Evolutionary conservation across 2,329 filamentous ascomycete genomes (phyloP), one percentile per base, ranked within the genome.

Genomic region (Eurotiales sp.): DNA sequence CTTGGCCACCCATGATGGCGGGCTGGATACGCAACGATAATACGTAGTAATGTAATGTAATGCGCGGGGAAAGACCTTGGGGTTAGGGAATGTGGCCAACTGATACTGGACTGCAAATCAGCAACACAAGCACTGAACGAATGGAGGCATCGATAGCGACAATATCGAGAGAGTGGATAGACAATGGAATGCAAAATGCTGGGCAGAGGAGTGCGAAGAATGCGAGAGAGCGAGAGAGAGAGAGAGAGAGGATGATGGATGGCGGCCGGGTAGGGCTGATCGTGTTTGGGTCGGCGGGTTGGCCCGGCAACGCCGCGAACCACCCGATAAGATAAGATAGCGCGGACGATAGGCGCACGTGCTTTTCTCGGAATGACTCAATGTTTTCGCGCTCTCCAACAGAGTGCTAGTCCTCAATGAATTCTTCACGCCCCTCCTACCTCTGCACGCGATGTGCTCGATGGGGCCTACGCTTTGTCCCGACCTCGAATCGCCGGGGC

Each of bases 1-100:
- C 72, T 15, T 48, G 43, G 64, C 76, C 77, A 70, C 79, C 80
- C 67, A 67, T 76, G 58, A 56, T 67, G 59, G n/a, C n/a, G n/a
- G n/a, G n/a, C n/a, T n/a, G n/a, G n/a, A n/a, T n/a, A n/a, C n/a
- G n/a, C n/a, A n/a, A 61, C 52, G 59, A 39, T 44, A 56, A 47
- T 39, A n/a, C 34, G 32, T 27, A 47, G 30, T 32, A 59, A n/a
- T n/a, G n/a, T n/a, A n/a, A n/a, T n/a, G n/a, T n/a, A n/a, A 52
- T 61, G 63, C 61, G 74, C 74, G 63, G 61, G 63, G 59, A 46
- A 58, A 59, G 25, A 49, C 46, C 51, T n/a, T 44, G 51, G 48
- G 54, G 44, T 48, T 22, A 47, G 52, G 47, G 51, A 52, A 59
- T 51, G 53, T 42, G 36, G 36, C 39, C 22, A 43, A 50, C 21